Evolutionary conservation across 371 early-diverging fungal species (phyloP), one percentile per base, ranked within the genome.

Genomic region (Mortierella sp.): DNA sequence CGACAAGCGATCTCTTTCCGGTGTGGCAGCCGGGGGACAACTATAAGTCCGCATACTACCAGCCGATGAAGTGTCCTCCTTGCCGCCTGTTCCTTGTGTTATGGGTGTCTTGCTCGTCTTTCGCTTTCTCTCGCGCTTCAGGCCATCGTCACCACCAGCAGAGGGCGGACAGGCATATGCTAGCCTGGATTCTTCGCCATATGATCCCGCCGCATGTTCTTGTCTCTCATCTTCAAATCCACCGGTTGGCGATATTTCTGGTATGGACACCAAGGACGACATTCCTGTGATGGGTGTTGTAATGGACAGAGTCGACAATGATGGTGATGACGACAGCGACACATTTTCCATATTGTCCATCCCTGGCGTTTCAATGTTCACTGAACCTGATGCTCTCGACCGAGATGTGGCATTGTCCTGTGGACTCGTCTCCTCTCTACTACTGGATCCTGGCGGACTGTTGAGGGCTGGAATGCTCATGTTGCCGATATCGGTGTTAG

Each of bases 401-500:
- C 37, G 1, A 7, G 11, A 4, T 11, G 51, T 21, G 9, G 2
- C 31, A 24, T 23, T n/a, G n/a, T 26, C 53, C 19, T 43, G 30
- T 19, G 34, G 6, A 6, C 26, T 6, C 15, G 64, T 21, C 6
- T 31, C 15, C 6, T 4, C n/a, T 23, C 39, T 12, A 11, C 15
- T 46, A 7, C 42, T 41, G 0, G 70, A 49, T 4, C 30, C 37
- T 17, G 58, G 50, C 19, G 64, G 27, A 27, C 17, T 60, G 49
- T 72, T 65, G 42, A 65, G 72, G 11, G 52, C 48, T 4, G 72
- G 24, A 0, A 64, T 27, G 23, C 50, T 59, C 28, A n/a, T n/a
- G n/a, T 5, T 34, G 48, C 41, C 56, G 47, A n/a, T 50, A 14
- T 42, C 32, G n/a, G 17, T 23, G 23, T 37, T 23, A 42, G n/a